Base-by-base conservation (phyloP, 2,329 filamentous ascomycete species). In the Fusarium compactum region DNA sequence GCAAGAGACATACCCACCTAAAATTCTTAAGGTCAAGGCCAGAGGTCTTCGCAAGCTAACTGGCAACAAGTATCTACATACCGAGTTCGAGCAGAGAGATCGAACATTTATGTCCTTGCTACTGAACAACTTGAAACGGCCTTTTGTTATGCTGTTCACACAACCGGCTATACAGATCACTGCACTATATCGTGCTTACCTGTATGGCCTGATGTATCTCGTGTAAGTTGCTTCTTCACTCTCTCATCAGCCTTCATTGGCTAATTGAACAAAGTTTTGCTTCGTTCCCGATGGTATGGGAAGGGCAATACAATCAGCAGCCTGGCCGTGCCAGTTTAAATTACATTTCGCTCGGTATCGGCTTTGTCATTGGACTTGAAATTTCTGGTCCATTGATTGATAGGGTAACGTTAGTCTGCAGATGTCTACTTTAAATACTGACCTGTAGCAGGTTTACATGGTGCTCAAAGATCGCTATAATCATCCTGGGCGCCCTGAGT, bases 161-260 rank as follows among this genome's bases (percentile, higher is more conserved):
- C 85, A 86, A 15, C 85, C 85, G 0, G 83, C 86, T 9, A 78
- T 88, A 11, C 81, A 86, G 47, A 76, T 86, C 3, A 81, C 87
- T 5, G 82, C 84, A 0, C 68, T 85, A 1, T 86, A 86, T 60
- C 79, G 85, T 12, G 82, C 84, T 1, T 81, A 86, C 25, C 74
- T 85, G 5, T 89, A 87, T 65, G 85, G 85, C 1, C 81, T 86
- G n/a, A 81, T 88, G 51, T 88, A 87, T 64, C 77, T 88, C 5
- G 78, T 87, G 66, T 79, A 70, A 71, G 78, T 65, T 0, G 0
- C 7, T 2, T 15, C 9, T 3, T n/a, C 0, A 3, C 6, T 14
- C 1, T 10, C 2, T 10, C 4, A 3, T 1, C 11, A 1, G n/a
- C 8, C 3, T 5, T 16, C 4, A 16, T 18, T 16, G 9, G 7